Evolutionary conservation across 768 basidiomycete species (phyloP), one percentile per base, ranked within the genome.

Genomic region (Lentinula aciculospora): DNA sequence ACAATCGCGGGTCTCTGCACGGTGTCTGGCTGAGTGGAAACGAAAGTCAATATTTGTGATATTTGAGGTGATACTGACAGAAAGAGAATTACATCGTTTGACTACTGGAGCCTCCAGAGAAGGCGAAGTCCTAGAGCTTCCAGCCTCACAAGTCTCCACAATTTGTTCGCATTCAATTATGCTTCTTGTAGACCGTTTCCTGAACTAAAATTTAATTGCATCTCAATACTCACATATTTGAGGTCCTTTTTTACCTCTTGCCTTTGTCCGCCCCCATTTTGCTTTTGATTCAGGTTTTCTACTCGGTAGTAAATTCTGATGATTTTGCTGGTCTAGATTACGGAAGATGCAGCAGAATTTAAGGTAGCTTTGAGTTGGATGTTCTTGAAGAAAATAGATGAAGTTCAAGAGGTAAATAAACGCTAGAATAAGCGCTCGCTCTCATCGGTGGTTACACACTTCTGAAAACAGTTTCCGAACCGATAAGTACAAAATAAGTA

Each of bases 1-100:
- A 65, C 90, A 93, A 58, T 74, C 74, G 58, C 83, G 76, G 2
- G 88, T 92, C 66, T 91, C 89, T 17, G 86, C 89, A 44, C 85
- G 82, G 67, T 83, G 56, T 48, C 56, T 88, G 3, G 77, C 88
- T 89, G 51, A 21, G n/a, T 31, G n/a, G 58, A 51, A 53, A 49
- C 15, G 51, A 15, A 51, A 23, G 17, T 67, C 37, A 64, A 59
- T 21, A 48, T 19, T 6, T 15, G 12, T 15, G 21, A n/a, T 47
- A n/a, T 19, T 12, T 42, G 3, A 42, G 9, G 2, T n/a, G 42
- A n/a, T n/a, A n/a, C n/a, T 12, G 21, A 54, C 28, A 7, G 2
- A 9, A 56, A 47, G 31, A 29, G 44, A 49, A 21, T 19, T 48
- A 27, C 56, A 47, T 57, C 46, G 44, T 48, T 57, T 57, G n/a